These are phyloP conservation scores for Pleurotus giganteus DNA, from an alignment of 768 basidiomycete genomes.

Conservation along the genomic window DNA sequence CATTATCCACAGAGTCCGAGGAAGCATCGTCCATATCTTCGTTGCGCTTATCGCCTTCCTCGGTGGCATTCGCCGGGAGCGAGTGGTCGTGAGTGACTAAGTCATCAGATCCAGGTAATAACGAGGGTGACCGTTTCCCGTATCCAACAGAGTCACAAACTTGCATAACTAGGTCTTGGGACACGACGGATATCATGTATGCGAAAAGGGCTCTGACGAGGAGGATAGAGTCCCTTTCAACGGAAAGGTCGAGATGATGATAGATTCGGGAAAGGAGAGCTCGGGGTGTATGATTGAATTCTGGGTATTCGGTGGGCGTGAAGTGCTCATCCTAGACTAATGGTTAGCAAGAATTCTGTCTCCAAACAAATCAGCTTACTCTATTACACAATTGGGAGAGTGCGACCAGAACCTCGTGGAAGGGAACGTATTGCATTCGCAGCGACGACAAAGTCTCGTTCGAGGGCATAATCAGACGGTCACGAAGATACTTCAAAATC, in stretches of 20 bases:
- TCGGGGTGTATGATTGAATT: constrained; percentile 42
- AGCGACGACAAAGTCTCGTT: constrained; percentile 22
- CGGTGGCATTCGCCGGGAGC: constrained; percentile 33
- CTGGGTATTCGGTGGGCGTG: constrained; percentile 37
- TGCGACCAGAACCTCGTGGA: constrained; percentile 48
- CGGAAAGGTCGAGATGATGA: constrained; percentile 46
- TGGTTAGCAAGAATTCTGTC: not conserved
- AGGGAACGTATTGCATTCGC: constrained; percentile 49
- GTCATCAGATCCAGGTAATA: not conserved
- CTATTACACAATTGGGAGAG: constrained; percentile 58
- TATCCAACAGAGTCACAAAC: constrained; percentile 63
- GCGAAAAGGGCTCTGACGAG: constrained; percentile 56
- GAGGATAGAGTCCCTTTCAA: constrained; percentile 51
- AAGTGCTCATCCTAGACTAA: constrained; percentile 27
- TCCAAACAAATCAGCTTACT: constrained; percentile 36
- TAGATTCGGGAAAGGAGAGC: constrained; percentile 64
- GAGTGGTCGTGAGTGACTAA: constrained; percentile 22
- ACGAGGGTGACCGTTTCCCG: constrained; percentile 25
- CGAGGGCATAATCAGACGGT: constrained; percentile 35
- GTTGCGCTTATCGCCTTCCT: constrained; percentile 38
- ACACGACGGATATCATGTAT: constrained; percentile 63
- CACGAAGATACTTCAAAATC: constrained; percentile 49
- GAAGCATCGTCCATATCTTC: constrained; percentile 32
- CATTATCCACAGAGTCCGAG: constrained; percentile 22
- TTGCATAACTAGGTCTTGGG: constrained; percentile 58